These are phyloP conservation scores for Kazachstania bromeliacearum DNA, from an alignment of 805 yeast genomes.

Conservation along the genomic window DNA sequence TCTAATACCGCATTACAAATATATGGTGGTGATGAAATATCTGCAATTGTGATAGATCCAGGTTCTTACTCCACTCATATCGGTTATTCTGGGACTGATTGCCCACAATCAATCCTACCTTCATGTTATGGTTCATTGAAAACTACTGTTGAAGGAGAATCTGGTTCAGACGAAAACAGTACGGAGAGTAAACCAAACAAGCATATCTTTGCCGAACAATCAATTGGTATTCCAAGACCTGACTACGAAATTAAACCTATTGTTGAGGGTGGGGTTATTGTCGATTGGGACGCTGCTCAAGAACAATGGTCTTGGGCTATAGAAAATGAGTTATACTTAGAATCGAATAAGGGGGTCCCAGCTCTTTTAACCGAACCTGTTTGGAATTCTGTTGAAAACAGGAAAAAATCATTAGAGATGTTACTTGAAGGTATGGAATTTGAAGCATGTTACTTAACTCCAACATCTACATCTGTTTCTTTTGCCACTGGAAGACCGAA, in stretches of 20 bases:
- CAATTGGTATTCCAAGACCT: conserved; percentile 43
- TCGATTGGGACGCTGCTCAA: conserved; percentile 80
- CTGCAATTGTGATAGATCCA: conserved; percentile 85
- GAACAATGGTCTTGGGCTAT: conserved; percentile 64
- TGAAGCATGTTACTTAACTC: conserved; percentile 74
- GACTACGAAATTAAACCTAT: conserved; percentile 47
- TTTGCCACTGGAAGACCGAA: conserved; percentile 85
- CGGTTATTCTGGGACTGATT: conserved; percentile 90
- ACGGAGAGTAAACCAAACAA: conserved; percentile 7
- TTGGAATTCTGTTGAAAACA: conserved; percentile 64
- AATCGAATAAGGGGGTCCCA: conserved; percentile 39
- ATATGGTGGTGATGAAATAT: conserved; percentile 67
- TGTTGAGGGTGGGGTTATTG: conserved; percentile 49
- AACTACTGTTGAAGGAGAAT: conserved; percentile 13
- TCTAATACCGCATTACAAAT: conserved; percentile 39
- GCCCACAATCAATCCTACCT: conserved; percentile 68
- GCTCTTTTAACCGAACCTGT: conserved; percentile 77
- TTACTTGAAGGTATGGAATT: conserved; percentile 59
- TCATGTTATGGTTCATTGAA: conserved; percentile 45
- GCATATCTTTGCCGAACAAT: conserved; percentile 31
- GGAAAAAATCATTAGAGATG: conserved; percentile 60
- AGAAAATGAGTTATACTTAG: conserved; percentile 39
- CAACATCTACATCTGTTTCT: conserved; percentile 78
- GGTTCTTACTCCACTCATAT: conserved; percentile 77
- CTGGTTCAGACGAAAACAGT: neutral